Conservation (phyloP, 2,329 filamentous ascomycete genomes). For the Calonectria henricotiae region DNA sequence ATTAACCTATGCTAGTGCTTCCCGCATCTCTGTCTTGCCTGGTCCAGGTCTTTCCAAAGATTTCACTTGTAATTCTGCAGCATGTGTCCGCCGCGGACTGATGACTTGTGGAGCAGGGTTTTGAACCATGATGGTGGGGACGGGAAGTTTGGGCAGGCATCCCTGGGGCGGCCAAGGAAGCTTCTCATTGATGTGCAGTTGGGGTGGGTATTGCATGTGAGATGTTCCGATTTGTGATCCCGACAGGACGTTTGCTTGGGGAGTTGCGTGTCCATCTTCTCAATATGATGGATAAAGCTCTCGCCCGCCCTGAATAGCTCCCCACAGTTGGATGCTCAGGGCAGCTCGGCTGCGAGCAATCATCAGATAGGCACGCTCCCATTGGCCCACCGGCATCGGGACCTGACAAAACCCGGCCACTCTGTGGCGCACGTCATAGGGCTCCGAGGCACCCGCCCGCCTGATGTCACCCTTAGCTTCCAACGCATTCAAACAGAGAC, state of each 20-base stretch:
- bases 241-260: neutral
- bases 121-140: slow-evolving; percentile 24
- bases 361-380: slow-evolving; percentile 30
- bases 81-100: neutral
- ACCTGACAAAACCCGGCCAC: slow-evolving; percentile 32
- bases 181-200: slow-evolving; percentile 4
- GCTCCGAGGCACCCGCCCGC: slow-evolving; percentile 47
- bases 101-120: slow-evolving; percentile 1
- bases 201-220: slow-evolving; percentile 31
- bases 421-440: slow-evolving; percentile 47
- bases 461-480: slow-evolving; percentile 47
- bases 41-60: neutral
- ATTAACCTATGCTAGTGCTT: neutral
- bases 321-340: neutral
- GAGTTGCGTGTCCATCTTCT: slow-evolving; percentile 2
- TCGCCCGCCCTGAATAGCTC: too few relatives aligned
- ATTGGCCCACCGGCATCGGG: slow-evolving; percentile 46
- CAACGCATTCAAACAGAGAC: slow-evolving; percentile 23
- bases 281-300: neutral
- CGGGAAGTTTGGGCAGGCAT: slow-evolving; percentile 18
- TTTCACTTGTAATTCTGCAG: neutral
- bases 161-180: slow-evolving; percentile 10
- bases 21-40: neutral
- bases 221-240: slow-evolving; percentile 20
- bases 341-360: slow-evolving; percentile 39